These are phyloP conservation scores for Phaffomyces opuntiae DNA, from an alignment of 805 yeast genomes.

Conservation along the genomic window DNA sequence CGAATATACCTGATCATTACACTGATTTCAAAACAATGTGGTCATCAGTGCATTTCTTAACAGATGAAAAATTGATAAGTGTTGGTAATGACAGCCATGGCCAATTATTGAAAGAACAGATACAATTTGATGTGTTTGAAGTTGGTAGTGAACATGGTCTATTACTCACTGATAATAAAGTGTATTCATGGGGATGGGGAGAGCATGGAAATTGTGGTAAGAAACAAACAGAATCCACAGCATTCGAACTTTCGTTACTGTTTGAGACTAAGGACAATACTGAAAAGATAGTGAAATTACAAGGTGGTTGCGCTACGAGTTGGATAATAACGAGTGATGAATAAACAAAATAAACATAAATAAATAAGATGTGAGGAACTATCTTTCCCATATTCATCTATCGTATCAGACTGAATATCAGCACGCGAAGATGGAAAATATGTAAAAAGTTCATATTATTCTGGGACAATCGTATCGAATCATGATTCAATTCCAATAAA, in stretches of 20 bases:
- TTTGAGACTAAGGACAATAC: constrained; percentile 25
- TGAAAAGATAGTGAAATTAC: constrained; percentile 28
- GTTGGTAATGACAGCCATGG: constrained; percentile 75
- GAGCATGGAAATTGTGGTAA: constrained; percentile 94
- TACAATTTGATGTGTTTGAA: constrained; percentile 20
- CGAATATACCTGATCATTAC: constrained; percentile 2
- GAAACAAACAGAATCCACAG: constrained; percentile 9
- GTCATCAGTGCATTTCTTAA: constrained; percentile 61
- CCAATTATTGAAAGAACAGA: constrained; percentile 37
- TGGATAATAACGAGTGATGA: constrained; percentile 38
- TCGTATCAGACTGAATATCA: constrained; percentile 24
- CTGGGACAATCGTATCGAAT: constrained; percentile 60
- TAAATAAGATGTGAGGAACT: constrained; percentile 51
- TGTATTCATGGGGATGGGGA: constrained; percentile 96
- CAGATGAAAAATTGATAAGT: constrained; percentile 32
- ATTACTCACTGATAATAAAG: constrained; percentile 24
- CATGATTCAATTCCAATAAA: constrained; percentile 14
- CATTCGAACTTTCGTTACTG: constrained; percentile 31
- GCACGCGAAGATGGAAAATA: constrained; percentile 65
- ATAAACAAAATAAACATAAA: background rate
- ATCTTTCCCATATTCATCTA: constrained; percentile 79
- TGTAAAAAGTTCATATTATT: constrained; percentile 55
- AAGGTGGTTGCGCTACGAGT: constrained; percentile 64
- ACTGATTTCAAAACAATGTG: constrained; percentile 52
- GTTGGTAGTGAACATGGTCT: constrained; percentile 90